phyloP scores from a whole-genome alignment of 2,329 filamentous ascomycete genomes.

The Diaporthe citrichinensis region DNA sequence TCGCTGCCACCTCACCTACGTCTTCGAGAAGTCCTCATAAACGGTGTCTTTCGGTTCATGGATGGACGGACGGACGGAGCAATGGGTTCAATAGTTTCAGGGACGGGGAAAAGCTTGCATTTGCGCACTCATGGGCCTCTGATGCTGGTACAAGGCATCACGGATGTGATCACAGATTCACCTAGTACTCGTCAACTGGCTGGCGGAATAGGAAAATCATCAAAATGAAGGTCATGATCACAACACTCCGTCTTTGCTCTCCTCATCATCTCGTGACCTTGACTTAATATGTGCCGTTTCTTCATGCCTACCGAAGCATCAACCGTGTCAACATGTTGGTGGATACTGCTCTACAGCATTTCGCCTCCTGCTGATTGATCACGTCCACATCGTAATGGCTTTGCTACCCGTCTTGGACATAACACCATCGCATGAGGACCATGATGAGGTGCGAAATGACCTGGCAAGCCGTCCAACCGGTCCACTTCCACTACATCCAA shows the following conservation, averaged over 20 bases:
- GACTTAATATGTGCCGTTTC: rapidly evolving
- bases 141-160: conserved; percentile 12
- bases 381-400: neutral
- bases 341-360: neutral
- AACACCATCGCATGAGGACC: rapidly evolving
- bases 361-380: neutral
- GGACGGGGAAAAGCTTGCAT: conserved; percentile 37
- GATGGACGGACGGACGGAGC: conserved; percentile 42
- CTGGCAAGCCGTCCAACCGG: too few relatives aligned
- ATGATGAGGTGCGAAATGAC: too few relatives aligned
- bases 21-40: conserved; percentile 77
- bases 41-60: conserved; percentile 40
- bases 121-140: conserved; percentile 31
- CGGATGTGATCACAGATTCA: conserved; percentile 34
- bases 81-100: conserved; percentile 34
- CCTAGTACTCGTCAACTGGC: conserved; percentile 37
- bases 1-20: conserved; percentile 80
- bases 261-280: neutral
- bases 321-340: neutral
- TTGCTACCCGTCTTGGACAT: neutral
- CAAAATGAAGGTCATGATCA: conserved; percentile 39
- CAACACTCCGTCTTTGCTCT: neutral
- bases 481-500: too few relatives aligned
- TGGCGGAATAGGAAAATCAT: conserved; percentile 34
- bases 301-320: neutral